Evolutionary conservation across 192 early-diverging fungal genomes (phyloP), one percentile per base, ranked within the genome.

Genomic region (Chytriomyces sp.): DNA sequence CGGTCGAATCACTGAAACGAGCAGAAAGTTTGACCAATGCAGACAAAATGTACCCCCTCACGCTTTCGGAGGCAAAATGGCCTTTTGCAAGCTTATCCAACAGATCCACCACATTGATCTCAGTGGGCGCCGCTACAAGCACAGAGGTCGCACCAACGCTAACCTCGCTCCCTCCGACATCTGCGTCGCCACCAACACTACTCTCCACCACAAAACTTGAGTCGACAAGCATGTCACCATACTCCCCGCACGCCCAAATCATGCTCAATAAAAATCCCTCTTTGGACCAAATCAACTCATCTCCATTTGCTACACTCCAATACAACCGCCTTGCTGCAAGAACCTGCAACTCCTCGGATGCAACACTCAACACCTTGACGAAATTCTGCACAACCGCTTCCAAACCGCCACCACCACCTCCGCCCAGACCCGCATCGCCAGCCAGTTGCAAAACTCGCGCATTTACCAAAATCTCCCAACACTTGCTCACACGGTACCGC

Each of bases 381-480:
- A 98, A 97, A 68, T 94, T 91, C 80, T 85, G 82, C 18, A 88
- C 80, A n/a, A 85, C 86, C 24, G 64, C 46, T 57, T 87, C 71
- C 13, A 70, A 47, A 9, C 67, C 69, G 7, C 69, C n/a, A 24
- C 10, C 69, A 13, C 63, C 81, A n/a, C 53, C 48, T 61, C 85
- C 84, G 61, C 84, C 81, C 4, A 89, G 87, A 35, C 35, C 35
- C 45, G 50, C 89, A 50, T 80, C 79, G n/a, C 89, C 89, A 20
- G 87, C 84, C 26, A 90, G 85, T 18, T 82, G 75, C 53, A 98
- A 82, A 45, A 98, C 94, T 10, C 97, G 91, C 76, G 93, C 80
- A 66, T 98, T 91, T 4, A 95, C 97, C 75, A 98, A 96, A 66
- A 97, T 89, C 76, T 98, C 96, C 98, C 98, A 99, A 50, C 93